These are phyloP conservation scores for Leccinum imitatum DNA, from an alignment of 768 basidiomycete species.

Conservation along the genomic window DNA sequence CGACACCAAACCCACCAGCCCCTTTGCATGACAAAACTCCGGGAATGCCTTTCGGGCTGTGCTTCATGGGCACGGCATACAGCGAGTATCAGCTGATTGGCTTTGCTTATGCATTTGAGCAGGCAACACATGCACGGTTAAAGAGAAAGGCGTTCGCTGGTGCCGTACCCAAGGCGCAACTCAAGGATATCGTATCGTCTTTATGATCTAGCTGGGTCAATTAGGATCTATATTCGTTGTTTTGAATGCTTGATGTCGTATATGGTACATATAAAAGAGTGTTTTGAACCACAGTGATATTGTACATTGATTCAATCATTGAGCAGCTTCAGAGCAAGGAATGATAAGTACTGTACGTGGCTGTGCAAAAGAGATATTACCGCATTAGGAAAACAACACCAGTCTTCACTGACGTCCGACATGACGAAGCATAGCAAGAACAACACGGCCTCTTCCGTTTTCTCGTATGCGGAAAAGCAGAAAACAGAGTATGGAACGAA, in stretches of 20 bases:
- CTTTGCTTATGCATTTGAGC: constrained; percentile 51
- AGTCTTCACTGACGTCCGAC: background rate
- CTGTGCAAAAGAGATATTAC: background rate
- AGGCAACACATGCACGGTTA: constrained; percentile 53
- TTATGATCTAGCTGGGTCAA: background rate
- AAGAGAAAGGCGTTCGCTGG: constrained; percentile 45
- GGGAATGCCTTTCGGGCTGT: constrained; percentile 42
- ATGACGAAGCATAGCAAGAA: constrained; percentile 94
- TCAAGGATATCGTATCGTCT: constrained; percentile 31
- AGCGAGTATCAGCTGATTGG: constrained; percentile 43
- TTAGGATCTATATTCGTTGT: background rate
- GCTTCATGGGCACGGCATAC: constrained; percentile 46
- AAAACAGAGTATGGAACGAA: constrained; percentile 80
- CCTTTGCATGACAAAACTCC: constrained; percentile 36
- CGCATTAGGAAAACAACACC: background rate
- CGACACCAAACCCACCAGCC: constrained; percentile 32
- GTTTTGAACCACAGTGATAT: background rate
- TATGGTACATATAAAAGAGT: background rate
- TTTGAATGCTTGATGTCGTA: background rate
- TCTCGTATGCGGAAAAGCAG: constrained; percentile 88
- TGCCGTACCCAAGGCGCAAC: constrained; percentile 58
- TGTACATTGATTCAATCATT: too few species aligned
- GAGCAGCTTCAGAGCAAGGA: background rate
- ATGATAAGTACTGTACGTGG: background rate
- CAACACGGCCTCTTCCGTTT: constrained; percentile 85